Evolutionary conservation across 176 grass and related monocot species (phyloP).

Genomic region (Carex scoparia): DNA sequence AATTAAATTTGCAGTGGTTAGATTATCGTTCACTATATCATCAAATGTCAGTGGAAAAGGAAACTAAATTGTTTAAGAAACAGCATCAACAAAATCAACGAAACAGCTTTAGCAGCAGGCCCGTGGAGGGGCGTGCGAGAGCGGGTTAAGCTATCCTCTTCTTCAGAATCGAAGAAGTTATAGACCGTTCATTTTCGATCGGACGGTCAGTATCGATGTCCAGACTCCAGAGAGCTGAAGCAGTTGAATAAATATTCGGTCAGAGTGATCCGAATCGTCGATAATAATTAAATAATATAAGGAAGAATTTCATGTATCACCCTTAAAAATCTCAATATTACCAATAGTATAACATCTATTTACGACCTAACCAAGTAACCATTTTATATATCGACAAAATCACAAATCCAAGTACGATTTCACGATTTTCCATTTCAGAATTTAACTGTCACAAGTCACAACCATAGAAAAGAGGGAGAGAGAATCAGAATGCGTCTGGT

Average conservation of each 20-base stretch:
- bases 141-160: no score
- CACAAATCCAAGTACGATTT: no score
- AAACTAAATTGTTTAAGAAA: no score
- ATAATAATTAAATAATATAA: background rate
- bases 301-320: no score
- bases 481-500: slow-evolving; percentile 2
- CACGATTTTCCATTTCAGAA: background rate
- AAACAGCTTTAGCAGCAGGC: no score
- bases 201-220: background rate
- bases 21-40: background rate
- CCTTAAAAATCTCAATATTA: no score
- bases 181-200: background rate
- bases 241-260: background rate
- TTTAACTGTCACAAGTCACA: background rate
- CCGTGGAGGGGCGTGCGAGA: no score
- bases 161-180: background rate
- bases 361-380: background rate
- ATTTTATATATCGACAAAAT: no score
- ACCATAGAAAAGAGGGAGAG: background rate
- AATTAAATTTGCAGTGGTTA: background rate
- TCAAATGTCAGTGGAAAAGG: no score
- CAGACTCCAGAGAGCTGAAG: background rate
- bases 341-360: background rate
- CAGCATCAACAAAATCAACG: no score
- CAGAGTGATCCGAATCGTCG: background rate